phyloP scores from a whole-genome alignment of 2,329 filamentous ascomycete species.

The Parastagonospora avenae region DNA sequence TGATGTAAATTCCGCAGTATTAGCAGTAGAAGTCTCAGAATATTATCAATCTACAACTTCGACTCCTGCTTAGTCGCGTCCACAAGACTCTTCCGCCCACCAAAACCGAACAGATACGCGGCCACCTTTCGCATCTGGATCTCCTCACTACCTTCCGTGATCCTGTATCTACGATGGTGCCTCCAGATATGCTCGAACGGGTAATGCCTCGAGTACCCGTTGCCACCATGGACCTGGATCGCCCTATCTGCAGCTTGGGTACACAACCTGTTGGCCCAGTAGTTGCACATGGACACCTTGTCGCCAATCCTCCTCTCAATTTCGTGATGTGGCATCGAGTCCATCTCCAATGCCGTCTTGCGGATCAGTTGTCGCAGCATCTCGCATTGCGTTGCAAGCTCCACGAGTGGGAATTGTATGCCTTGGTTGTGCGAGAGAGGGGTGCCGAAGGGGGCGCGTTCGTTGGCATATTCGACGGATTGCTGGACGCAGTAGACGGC shows the following conservation, averaged over 20 bases:
- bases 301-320: conserved; percentile 65
- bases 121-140: conserved; percentile 71
- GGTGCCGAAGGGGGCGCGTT: conserved; percentile 61
- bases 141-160: conserved; percentile 69
- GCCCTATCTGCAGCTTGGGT: conserved; percentile 66
- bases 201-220: conserved; percentile 63
- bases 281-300: conserved; percentile 70
- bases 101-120: conserved; percentile 63
- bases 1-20: neutral
- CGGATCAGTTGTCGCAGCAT: conserved; percentile 67
- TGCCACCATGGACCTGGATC: conserved; percentile 66
- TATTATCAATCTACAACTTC: conserved; percentile 30
- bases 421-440: conserved; percentile 65
- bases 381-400: conserved; percentile 65
- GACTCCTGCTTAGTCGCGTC: conserved; percentile 39
- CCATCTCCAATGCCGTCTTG: conserved; percentile 67
- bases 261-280: conserved; percentile 66
- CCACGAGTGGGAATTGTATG: conserved; percentile 68
- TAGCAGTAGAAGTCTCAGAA: no score
- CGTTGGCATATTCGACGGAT: conserved; percentile 61
- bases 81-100: conserved; percentile 49
- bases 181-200: conserved; percentile 71
- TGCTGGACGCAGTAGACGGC: conserved; percentile 65
- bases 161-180: conserved; percentile 66
- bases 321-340: conserved; percentile 57